Percentiles rank a stretch among this genome's conserved stretches.
These are phyloP conservation scores for Saccharomycopsis babjevae DNA, from an alignment of 805 yeast genomes.

Conservation along the genomic window DNA sequence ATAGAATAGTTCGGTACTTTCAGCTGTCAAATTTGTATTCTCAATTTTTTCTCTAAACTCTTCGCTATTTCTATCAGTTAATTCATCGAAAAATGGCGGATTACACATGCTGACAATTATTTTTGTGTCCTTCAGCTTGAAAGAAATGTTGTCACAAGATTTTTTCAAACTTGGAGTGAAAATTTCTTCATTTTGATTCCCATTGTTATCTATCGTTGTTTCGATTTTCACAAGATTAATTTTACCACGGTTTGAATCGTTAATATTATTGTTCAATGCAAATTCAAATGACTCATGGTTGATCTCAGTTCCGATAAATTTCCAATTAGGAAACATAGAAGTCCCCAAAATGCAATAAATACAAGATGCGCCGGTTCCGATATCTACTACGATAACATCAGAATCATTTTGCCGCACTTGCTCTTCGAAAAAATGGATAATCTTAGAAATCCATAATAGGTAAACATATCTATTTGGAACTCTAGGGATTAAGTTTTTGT, in stretches of 20 bases:
- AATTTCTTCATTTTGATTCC: constrained; percentile 6
- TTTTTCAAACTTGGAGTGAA: neutral
- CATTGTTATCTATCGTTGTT: neutral
- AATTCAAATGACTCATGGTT: constrained; percentile 24
- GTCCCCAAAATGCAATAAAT: constrained; percentile 35
- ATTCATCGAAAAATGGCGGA: constrained; percentile 36
- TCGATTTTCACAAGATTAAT: neutral
- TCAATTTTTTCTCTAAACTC: constrained; percentile 14
- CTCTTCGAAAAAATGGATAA: neutral
- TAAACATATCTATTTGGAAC: constrained; percentile 16
- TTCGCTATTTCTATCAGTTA: constrained; percentile 16
- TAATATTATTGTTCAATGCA: constrained; percentile 22
- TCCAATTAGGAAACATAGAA: constrained; percentile 18
- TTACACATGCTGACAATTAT: constrained; percentile 32
- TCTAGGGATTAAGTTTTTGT: constrained; percentile 11
- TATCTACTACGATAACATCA: constrained; percentile 32
- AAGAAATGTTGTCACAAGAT: too few relatives aligned
- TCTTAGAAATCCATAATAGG: constrained; percentile 8
- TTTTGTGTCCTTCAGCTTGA: neutral
- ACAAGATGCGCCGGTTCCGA: constrained; percentile 38
- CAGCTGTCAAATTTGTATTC: constrained; percentile 24
- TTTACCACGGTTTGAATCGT: constrained; percentile 13
- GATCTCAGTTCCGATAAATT: constrained; percentile 33
- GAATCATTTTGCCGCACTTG: constrained; percentile 41
- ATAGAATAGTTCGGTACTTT: constrained; percentile 29